Evolutionary conservation across 495 filamentous ascomycete genomes (phyloP), one percentile per base, ranked within the genome.

Genomic region (Alectoria sarmentosa): DNA sequence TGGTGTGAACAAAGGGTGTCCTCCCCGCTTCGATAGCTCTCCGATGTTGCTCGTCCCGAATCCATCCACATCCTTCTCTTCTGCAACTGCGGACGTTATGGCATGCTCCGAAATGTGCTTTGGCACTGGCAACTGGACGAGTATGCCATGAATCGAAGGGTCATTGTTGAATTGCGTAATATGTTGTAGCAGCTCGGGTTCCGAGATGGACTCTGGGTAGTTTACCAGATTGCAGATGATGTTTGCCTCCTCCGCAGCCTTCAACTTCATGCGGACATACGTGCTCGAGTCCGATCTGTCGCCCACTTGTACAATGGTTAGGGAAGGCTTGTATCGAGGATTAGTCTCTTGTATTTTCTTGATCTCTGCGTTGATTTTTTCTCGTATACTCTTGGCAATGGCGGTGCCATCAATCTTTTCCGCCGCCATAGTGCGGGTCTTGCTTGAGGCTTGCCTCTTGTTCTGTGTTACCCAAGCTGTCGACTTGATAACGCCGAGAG

Each of bases 251-350:
- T 92, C 83, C 37, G 94, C 94, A 63, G 94, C 94, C 81, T 96
- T 98, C 71, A 97, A 76, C 78, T 98, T 98, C 94, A 98, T 98
- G 78, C 91, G 91, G 75, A 98, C 92, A 90, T 98, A 98, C 46
- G 94, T 98, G 73, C 93, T 92, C 30, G 93, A 97, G 79, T 98
- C 94, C 60, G 89, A 90, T 58, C 93, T 86, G 73, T 88, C 87
- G 63, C 91, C 94, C 71, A 98, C 94, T 82, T 98, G 94, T 64
- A 98, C 86, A 72, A 98, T 98, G 69, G 89, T 90, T 69, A 98
- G 79, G 58, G 83, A 90, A 38, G 94, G 94, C 73, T 88, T 86
- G 78, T 90, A 98, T 66, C 92, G 81, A 19, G 92, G 89, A 70
- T 96, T 96, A 28, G 78, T 75, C 76, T 84, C 80, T 76, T 96